phyloP scores from a whole-genome alignment of 2,329 filamentous ascomycete genomes.

The Fusarium siculi region DNA sequence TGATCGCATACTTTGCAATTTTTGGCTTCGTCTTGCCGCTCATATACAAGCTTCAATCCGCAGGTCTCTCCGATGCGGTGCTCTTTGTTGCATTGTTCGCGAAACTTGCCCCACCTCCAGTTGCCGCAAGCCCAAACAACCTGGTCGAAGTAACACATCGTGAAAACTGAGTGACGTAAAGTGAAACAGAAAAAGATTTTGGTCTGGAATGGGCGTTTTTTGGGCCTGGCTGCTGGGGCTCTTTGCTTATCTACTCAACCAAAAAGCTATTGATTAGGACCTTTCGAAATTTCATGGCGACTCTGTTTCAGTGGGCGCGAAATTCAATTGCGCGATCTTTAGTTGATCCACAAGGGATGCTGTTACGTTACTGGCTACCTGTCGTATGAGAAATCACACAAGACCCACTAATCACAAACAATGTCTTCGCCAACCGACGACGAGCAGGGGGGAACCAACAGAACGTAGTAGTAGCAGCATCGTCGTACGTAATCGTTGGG shows the following conservation, averaged over 20 bases:
- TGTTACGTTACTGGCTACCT: neutral
- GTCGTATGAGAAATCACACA: neutral
- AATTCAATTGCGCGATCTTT: too few relatives aligned
- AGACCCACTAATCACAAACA: slow-evolving; percentile 3
- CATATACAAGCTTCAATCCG: slow-evolving; percentile 64
- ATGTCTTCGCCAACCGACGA: neutral
- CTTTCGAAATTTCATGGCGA: neutral
- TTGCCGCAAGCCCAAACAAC: slow-evolving; percentile 24
- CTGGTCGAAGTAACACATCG: slow-evolving; percentile 36
- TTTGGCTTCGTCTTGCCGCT: neutral
- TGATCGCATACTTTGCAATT: neutral
- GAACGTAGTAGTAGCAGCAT: neutral
- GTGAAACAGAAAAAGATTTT: neutral
- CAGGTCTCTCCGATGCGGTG: slow-evolving; percentile 60
- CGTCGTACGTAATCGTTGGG: neutral
- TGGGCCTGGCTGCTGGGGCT: neutral
- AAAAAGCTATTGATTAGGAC: neutral
- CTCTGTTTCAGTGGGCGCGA: neutral
- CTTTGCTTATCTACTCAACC: neutral
- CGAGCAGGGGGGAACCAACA: slow-evolving; percentile 6
- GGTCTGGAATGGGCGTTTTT: neutral
- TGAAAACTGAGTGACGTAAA: neutral
- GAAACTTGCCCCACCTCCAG: slow-evolving; percentile 61
- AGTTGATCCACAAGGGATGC: neutral
- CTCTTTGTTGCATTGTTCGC: slow-evolving; percentile 80